Evolutionary conservation across 345 rosid genomes (phyloP).

Genomic region (Lepidium didymum): DNA sequence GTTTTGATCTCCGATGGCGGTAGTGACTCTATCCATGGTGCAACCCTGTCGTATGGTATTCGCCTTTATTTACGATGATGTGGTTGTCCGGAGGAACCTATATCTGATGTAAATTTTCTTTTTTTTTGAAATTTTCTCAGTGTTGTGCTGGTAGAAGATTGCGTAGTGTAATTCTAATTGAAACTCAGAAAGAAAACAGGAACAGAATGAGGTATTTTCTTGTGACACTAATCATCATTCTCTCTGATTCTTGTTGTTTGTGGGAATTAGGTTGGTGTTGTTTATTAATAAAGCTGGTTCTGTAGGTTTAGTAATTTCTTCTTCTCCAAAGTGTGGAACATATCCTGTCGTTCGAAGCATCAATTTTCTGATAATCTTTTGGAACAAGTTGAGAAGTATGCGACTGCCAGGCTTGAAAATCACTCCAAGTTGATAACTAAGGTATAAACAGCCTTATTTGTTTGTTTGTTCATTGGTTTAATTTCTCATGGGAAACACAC

Average conservation of each 20-base stretch:
- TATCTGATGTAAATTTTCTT: not conserved
- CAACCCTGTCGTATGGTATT: constrained; percentile 32
- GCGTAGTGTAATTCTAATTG: constrained; percentile 32
- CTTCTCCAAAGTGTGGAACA: constrained; percentile 30
- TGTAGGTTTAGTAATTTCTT: constrained; percentile 42
- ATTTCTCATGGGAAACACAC: not conserved
- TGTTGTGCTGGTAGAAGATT: constrained; percentile 38
- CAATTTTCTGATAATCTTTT: constrained; percentile 35
- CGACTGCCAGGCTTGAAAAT: constrained; percentile 29
- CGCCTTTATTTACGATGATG: not conserved
- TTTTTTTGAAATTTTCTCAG: constrained; percentile 20
- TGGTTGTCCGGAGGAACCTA: not conserved
- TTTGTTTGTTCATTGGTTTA: not conserved
- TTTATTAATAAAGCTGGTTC: not conserved
- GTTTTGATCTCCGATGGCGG: constrained; percentile 26
- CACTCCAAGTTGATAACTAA: constrained; percentile 43
- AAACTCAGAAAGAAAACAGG: constrained; percentile 36
- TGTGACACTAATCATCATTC: not conserved
- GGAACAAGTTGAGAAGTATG: constrained; percentile 33
- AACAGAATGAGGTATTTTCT: constrained; percentile 34
- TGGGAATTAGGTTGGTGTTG: not conserved
- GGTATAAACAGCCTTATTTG: constrained; percentile 23
- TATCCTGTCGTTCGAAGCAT: constrained; percentile 45
- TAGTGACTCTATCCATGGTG: constrained; percentile 21
- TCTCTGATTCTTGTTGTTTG: not conserved